phyloP scores from a whole-genome alignment of 2,329 filamentous ascomycete genomes.

The Cordyceps tenuipes region DNA sequence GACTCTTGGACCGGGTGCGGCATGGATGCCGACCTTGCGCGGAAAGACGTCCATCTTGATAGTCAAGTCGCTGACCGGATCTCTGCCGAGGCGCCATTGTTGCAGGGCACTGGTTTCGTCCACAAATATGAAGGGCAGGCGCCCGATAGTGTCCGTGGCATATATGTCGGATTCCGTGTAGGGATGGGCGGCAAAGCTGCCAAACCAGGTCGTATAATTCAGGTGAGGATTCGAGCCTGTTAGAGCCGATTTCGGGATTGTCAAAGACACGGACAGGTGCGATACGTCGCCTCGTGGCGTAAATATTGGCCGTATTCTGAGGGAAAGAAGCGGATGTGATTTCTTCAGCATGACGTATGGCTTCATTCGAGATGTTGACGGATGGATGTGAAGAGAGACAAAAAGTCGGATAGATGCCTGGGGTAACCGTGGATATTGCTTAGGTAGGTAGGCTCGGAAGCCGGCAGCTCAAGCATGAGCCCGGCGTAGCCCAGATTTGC shows the following conservation, averaged over 20 bases:
- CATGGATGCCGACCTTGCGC: conserved; percentile 10
- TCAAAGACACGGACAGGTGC: conserved; percentile 9
- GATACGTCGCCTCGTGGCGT: conserved; percentile 1
- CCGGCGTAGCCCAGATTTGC: background rate
- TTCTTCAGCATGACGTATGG: background rate
- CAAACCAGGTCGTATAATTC: conserved; percentile 9
- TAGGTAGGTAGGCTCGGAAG: conserved; percentile 2
- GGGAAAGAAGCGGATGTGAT: background rate
- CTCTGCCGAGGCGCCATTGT: conserved; percentile 13
- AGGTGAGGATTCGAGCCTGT: conserved; percentile 3
- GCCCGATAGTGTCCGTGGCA: conserved; percentile 7
- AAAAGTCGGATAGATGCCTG: conserved; percentile 5
- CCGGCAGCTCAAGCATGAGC: conserved; percentile 4
- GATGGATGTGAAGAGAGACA: background rate
- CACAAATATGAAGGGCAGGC: conserved; percentile 13
- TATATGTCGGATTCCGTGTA: conserved; percentile 10
- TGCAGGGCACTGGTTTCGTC: conserved; percentile 12
- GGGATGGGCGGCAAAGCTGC: conserved; percentile 7
- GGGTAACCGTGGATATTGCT: background rate
- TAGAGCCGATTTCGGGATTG: conserved; percentile 4
- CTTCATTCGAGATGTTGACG: background rate
- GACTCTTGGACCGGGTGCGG: conserved; percentile 13
- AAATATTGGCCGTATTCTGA: conserved; percentile 7
- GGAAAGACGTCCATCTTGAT: conserved; percentile 14
- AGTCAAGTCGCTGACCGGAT: conserved; percentile 12